Conservation (phyloP, 805 yeast genomes). For the Citeromyces matritensis region DNA sequence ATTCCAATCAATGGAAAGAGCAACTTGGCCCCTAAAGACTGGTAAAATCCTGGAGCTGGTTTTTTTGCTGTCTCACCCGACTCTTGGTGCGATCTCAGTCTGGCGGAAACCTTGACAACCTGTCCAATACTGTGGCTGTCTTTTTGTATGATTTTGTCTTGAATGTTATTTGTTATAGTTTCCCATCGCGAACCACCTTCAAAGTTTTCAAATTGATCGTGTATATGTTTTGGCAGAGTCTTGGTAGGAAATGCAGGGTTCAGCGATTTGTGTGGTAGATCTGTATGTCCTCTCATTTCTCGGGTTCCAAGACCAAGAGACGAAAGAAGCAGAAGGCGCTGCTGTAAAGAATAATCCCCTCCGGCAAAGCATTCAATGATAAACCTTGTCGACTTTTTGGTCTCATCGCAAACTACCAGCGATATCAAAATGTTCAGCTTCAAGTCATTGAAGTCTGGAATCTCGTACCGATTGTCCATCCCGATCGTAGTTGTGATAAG, state of each 20-base stretch:
- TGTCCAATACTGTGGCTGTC: background rate
- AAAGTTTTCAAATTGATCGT: conserved; percentile 19
- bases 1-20: conserved; percentile 39
- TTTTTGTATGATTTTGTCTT: conserved; percentile 2
- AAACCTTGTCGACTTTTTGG: conserved; percentile 21
- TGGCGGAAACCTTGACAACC: background rate
- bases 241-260: conserved; percentile 17
- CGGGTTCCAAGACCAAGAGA: conserved; percentile 59
- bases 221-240: conserved; percentile 30
- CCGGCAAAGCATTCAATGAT: conserved; percentile 32
- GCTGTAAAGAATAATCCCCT: conserved; percentile 76
- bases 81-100: background rate
- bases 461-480: conserved; percentile 39
- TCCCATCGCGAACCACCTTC: background rate
- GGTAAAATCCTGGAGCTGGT: conserved; percentile 20
- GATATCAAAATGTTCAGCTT: conserved; percentile 53
- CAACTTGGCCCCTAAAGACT: conserved; percentile 24
- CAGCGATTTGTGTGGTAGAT: conserved; percentile 11
- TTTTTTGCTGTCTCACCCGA: conserved; percentile 2
- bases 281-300: conserved; percentile 51
- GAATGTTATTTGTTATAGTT: background rate
- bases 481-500: conserved; percentile 36
- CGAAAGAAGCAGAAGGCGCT: conserved; percentile 54
- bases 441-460: conserved; percentile 45
- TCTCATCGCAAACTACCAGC: conserved; percentile 33